A percentile compares a stretch with the other conserved stretches of the same genome.
Conservation (phyloP, 108 stramenopile species). For the Fragilariopsis cylindrus region DNA sequence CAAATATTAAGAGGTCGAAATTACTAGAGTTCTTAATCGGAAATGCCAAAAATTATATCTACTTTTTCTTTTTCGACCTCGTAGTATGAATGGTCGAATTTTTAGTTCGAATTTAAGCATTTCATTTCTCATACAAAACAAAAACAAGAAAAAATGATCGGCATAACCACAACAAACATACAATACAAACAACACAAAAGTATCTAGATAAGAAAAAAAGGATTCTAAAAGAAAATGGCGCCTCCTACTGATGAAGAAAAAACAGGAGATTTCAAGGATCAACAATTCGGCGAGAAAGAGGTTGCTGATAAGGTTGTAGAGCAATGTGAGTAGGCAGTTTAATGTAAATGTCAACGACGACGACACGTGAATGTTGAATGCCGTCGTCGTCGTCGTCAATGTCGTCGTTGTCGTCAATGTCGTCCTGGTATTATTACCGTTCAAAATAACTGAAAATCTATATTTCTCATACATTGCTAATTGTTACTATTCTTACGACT, state of each 20-base stretch:
- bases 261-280: slow-evolving; percentile 41
- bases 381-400: background rate
- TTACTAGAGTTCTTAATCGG: too few species aligned
- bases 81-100: too few species aligned
- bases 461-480: background rate
- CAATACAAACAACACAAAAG: background rate
- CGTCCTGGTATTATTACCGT: background rate
- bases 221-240: background rate
- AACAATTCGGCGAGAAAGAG: slow-evolving; percentile 37
- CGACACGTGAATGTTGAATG: background rate
- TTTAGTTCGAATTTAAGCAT: too few species aligned
- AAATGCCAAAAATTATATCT: too few species aligned
- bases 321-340: slow-evolving; percentile 31
- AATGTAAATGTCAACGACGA: background rate
- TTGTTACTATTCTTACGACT: background rate
- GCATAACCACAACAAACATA: background rate
- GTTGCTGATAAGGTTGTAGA: slow-evolving; percentile 42
- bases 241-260: background rate
- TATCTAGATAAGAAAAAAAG: background rate
- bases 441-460: background rate
- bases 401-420: background rate
- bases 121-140: too few species aligned
- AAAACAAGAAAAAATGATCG: too few species aligned
- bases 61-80: too few species aligned
- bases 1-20: too few species aligned